Conservation (phyloP, 176 grass and related monocot species). For the Raddia distichophylla region DNA sequence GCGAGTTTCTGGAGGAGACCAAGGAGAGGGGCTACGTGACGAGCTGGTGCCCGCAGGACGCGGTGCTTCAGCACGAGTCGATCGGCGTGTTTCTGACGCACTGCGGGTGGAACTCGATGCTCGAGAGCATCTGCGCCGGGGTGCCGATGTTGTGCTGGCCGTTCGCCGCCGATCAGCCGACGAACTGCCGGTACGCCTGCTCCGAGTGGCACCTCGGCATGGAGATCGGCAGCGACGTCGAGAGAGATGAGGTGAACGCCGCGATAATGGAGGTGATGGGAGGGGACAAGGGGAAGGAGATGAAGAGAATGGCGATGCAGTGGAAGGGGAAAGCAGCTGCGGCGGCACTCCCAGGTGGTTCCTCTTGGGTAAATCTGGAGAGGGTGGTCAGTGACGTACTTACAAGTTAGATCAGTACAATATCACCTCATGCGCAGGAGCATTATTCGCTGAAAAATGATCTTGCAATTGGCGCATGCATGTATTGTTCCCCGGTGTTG, state of each 20-base stretch:
- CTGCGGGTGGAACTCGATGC: slow-evolving; percentile 58
- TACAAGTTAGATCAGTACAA: too few species aligned
- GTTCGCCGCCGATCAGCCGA: neutral
- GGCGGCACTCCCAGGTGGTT: neutral
- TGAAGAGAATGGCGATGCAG: slow-evolving; percentile 10
- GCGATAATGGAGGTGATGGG: slow-evolving; percentile 29
- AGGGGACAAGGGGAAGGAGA: slow-evolving; percentile 6
- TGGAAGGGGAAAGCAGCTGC: slow-evolving; percentile 26
- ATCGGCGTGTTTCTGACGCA: slow-evolving; percentile 43
- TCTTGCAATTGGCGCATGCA: too few species aligned
- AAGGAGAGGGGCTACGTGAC: slow-evolving; percentile 15
- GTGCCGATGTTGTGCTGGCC: slow-evolving; percentile 20
- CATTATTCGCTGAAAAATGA: too few species aligned
- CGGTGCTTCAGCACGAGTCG: slow-evolving; percentile 41
- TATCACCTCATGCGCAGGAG: neutral
- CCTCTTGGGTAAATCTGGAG: slow-evolving; percentile 32
- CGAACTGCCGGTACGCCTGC: neutral
- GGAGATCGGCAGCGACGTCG: slow-evolving; percentile 1
- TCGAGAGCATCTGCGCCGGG: slow-evolving; percentile 23
- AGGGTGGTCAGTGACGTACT: slow-evolving; percentile 14
- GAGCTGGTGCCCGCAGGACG: slow-evolving; percentile 48
- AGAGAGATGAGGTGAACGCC: neutral
- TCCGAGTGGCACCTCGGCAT: neutral
- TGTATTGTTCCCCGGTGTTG: too few species aligned
- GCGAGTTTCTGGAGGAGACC: slow-evolving; percentile 20